These are phyloP conservation scores for Lotmaria passim DNA, from an alignment of 208 protist genomes.

Conservation along the genomic window DNA sequence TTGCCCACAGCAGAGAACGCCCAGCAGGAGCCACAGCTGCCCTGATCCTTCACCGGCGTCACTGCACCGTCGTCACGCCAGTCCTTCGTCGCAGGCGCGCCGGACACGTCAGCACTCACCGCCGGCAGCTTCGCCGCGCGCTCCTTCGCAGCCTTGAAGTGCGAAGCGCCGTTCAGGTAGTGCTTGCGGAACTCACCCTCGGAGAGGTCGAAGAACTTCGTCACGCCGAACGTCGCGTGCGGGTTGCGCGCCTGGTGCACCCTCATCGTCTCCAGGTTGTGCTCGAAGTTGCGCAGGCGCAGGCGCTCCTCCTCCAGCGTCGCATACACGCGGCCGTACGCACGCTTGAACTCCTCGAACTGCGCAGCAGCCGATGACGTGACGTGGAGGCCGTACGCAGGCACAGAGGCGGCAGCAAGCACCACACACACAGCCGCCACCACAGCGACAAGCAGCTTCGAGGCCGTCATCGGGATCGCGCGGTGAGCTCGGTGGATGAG, in stretches of 20 bases:
- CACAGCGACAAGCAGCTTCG: slow-evolving; percentile 18
- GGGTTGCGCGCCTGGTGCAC: slow-evolving; percentile 50
- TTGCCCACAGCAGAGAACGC: slow-evolving; percentile 88
- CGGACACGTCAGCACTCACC: no score
- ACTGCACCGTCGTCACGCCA: slow-evolving; percentile 89
- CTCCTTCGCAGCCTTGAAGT: slow-evolving; percentile 39
- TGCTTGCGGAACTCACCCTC: slow-evolving; percentile 49
- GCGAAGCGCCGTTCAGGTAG: slow-evolving; percentile 44
- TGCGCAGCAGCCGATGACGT: slow-evolving; percentile 20
- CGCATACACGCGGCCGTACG: slow-evolving; percentile 44
- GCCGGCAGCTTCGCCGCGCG: slow-evolving; percentile 5
- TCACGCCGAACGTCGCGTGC: slow-evolving; percentile 59
- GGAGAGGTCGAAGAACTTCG: slow-evolving; percentile 69
- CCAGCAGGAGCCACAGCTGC: slow-evolving; percentile 96
- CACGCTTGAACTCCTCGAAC: slow-evolving; percentile 52
- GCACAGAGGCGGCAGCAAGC: slow-evolving; percentile 14
- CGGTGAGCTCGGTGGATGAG: background rate
- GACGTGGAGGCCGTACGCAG: slow-evolving; percentile 24
- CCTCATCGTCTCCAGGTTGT: slow-evolving; percentile 44
- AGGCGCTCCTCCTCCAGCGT: slow-evolving; percentile 39
- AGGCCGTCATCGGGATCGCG: slow-evolving; percentile 18
- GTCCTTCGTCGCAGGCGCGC: slow-evolving; percentile 39
- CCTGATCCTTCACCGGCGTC: slow-evolving; percentile 94
- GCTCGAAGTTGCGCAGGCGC: slow-evolving; percentile 43
- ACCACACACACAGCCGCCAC: slow-evolving; percentile 32